Base-by-base conservation (phyloP, 1,139 yeast genomes). In the Trichomonascaceae sp. region DNA sequence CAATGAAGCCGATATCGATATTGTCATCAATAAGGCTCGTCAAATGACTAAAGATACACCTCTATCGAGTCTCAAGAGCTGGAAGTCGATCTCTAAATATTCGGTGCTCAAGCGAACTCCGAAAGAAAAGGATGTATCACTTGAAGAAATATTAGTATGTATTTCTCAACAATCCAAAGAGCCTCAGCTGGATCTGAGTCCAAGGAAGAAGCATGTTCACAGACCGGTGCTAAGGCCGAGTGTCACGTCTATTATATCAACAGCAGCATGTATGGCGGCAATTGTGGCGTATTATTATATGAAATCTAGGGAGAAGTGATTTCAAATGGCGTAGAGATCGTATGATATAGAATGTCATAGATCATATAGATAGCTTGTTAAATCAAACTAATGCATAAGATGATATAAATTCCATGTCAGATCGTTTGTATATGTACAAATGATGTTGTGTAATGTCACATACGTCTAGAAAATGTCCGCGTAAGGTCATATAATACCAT, bases 91-190 rank as follows among this genome's bases (percentile, higher is more conserved):
- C 7, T 65, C 70, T 9, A 45, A 51, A 32, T 60, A 59, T 55
- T 69, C 72, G 2, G 70, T 66, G 2, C 58, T 69, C 20, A 66
- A 62, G 43, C 60, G 36, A 24, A 36, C 27, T 6, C 45, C 50
- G 6, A 13, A 17, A 10, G 45, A 48, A n/a, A 44, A 48, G 24
- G 13, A 17, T 8, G 13, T 46, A 6, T 17, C 41, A 12, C 13
- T 46, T 10, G 50, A 48, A 24, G 50, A 39, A n/a, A 15, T 48
- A 32, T 9, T 22, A 7, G 45, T 39, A 41, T 39, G 30, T 39
- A 41, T 48, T 41, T 30, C 22, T 13, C 27, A 39, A 15, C 50
- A 48, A 12, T 38, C 50, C 19, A 43, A 39, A 24, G 50, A 48
- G 24, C 50, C 50, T 13, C 50, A 39, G 50, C 45, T 48, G 19